Percentiles rank a stretch among this genome's conserved stretches.
These are phyloP conservation scores for Pestalotiopsis sp. DNA, from an alignment of 2,329 filamentous ascomycete species.

Conservation along the genomic window DNA sequence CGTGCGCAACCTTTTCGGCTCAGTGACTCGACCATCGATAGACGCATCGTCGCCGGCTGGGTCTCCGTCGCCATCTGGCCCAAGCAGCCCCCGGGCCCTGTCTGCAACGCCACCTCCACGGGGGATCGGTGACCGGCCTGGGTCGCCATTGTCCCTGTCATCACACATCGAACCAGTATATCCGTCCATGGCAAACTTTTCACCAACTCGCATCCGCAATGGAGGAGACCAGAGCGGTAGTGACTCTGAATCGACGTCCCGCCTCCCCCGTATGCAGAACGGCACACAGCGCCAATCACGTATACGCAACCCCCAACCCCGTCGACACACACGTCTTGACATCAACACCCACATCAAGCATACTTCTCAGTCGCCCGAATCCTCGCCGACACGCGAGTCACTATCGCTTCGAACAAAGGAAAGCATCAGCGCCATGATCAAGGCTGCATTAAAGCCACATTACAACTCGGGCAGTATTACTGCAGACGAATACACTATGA, in stretches of 20 bases:
- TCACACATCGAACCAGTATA: constrained; percentile 75
- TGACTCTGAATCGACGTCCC: constrained; percentile 44
- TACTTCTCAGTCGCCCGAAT: constrained; percentile 57
- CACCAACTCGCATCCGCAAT: constrained; percentile 52
- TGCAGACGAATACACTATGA: constrained; percentile 87
- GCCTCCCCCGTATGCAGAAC: constrained; percentile 30
- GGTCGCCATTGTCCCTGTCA: constrained; percentile 67
- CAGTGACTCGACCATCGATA: constrained; percentile 27
- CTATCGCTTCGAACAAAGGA: constrained; percentile 85
- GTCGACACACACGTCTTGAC: constrained; percentile 45
- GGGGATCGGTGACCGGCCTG: constrained; percentile 61
- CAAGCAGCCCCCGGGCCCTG: constrained; percentile 68
- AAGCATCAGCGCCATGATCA: constrained; percentile 87
- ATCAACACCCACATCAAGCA: constrained; percentile 29
- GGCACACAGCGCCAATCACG: constrained; percentile 41
- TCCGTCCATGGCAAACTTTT: constrained; percentile 71
- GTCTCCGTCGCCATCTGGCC: constrained; percentile 67
- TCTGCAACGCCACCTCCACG: constrained; percentile 72
- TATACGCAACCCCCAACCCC: constrained; percentile 55
- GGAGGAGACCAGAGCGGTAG: constrained; percentile 43
- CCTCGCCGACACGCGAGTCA: constrained; percentile 65
- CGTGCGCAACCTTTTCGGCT: constrained; percentile 41
- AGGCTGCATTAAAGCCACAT: constrained; percentile 77
- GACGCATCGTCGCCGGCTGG: constrained; percentile 64
- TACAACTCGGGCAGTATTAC: constrained; percentile 80